Conservation (phyloP, 768 basidiomycete species). For the Rickenella mellea region DNA sequence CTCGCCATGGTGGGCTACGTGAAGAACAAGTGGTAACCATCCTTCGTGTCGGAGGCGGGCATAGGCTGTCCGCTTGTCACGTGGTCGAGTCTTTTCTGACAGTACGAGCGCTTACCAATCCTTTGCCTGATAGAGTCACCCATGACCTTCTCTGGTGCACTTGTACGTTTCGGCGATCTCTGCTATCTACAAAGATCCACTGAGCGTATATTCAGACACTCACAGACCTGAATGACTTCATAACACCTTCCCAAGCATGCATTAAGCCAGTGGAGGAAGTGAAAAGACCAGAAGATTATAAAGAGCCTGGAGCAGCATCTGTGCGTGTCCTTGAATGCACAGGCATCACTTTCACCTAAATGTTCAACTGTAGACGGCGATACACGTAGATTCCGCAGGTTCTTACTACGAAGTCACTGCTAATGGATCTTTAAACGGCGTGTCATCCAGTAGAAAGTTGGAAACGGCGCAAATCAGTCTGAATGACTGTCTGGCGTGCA, state of each 20-base stretch:
- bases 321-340: constrained; percentile 18
- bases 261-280: constrained; percentile 83
- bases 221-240: constrained; percentile 94
- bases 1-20: not conserved
- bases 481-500: constrained; percentile 97
- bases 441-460: constrained; percentile 39
- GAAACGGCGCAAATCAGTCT: constrained; percentile 92
- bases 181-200: constrained; percentile 5
- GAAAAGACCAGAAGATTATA: constrained; percentile 29
- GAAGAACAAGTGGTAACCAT: no score
- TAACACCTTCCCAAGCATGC: constrained; percentile 92
- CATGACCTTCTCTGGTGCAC: constrained; percentile 85
- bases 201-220: constrained; percentile 47
- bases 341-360: not conserved
- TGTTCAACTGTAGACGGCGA: constrained; percentile 61
- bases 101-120: no score
- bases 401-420: constrained; percentile 78
- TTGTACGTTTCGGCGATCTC: constrained; percentile 37
- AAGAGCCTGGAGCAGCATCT: constrained; percentile 31
- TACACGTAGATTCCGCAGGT: constrained; percentile 76
- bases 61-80: no score
- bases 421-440: constrained; percentile 13
- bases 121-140: not conserved
- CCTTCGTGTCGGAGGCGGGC: no score
- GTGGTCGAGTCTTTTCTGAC: no score